A percentile compares a stretch with the other conserved stretches of the same genome.
phyloP scores from a whole-genome alignment of 2,329 filamentous ascomycete species.

The Cladosporium austrohemisphaericum region DNA sequence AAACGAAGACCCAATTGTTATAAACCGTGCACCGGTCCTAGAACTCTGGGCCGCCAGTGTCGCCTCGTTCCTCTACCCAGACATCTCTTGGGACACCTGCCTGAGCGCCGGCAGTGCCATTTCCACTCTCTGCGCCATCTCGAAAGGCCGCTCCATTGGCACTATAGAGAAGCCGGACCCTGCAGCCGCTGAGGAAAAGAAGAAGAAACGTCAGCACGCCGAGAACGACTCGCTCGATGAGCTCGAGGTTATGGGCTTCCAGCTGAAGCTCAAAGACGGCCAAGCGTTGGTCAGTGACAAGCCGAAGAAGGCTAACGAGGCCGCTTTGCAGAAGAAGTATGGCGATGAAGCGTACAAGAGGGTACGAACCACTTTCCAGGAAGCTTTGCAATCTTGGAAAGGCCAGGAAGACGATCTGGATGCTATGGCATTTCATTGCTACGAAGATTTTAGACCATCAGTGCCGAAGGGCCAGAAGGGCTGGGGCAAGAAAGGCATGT shows the following conservation, averaged over 20 bases:
- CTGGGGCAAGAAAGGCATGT: slow-evolving; percentile 31
- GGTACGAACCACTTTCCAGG: slow-evolving; percentile 22
- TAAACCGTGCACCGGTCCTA: slow-evolving; percentile 34
- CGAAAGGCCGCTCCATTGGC: slow-evolving; percentile 34
- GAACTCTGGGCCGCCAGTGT: slow-evolving; percentile 30
- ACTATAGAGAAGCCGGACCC: slow-evolving; percentile 25
- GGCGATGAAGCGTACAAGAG: slow-evolving; percentile 23
- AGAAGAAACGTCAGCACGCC: slow-evolving; percentile 20
- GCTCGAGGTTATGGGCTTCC: slow-evolving; percentile 33
- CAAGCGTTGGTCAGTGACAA: slow-evolving; percentile 21
- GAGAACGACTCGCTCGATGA: slow-evolving; percentile 23
- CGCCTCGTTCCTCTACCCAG: slow-evolving; percentile 27
- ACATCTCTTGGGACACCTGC: slow-evolving; percentile 30
- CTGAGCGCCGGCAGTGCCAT: slow-evolving; percentile 32
- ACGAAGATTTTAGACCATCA: slow-evolving; percentile 30
- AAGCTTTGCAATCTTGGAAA: slow-evolving; percentile 23
- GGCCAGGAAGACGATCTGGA: slow-evolving; percentile 28
- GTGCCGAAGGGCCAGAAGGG: slow-evolving; percentile 29
- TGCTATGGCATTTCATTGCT: slow-evolving; percentile 28
- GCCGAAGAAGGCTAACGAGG: slow-evolving; percentile 25
- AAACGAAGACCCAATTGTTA: slow-evolving; percentile 20
- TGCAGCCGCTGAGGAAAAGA: slow-evolving; percentile 18
- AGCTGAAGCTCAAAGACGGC: slow-evolving; percentile 30
- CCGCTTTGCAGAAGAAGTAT: slow-evolving; percentile 26
- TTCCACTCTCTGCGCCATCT: slow-evolving; percentile 29